A percentile compares a stretch with the other conserved stretches of the same genome.
phyloP scores from a whole-genome alignment of 2,329 filamentous ascomycete species.

The Verticillium klebahnii region DNA sequence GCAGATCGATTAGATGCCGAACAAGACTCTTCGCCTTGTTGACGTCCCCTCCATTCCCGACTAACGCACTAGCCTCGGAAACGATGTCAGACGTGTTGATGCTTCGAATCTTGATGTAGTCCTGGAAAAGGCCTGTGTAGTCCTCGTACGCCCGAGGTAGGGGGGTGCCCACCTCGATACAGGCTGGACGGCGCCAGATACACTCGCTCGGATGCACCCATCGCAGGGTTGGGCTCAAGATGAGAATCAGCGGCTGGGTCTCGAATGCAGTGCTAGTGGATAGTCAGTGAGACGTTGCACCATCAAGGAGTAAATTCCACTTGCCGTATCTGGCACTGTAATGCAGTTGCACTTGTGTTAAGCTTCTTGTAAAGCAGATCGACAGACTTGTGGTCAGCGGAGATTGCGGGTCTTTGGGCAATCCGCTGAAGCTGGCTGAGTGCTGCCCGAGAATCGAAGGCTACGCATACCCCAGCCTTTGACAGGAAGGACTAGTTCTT shows the following conservation, averaged over 20 bases:
- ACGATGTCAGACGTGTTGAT: background rate
- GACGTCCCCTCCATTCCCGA: background rate
- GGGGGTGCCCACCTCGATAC: background rate
- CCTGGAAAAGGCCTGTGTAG: background rate
- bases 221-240: background rate
- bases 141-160: background rate
- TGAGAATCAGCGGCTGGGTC: background rate
- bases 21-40: background rate
- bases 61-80: background rate
- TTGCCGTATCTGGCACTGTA: background rate
- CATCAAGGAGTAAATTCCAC: background rate
- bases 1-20: background rate
- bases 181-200: background rate
- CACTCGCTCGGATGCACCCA: background rate
- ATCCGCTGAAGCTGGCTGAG: background rate
- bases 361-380: background rate
- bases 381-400: background rate
- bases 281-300: background rate
- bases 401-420: background rate
- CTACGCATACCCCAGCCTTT: background rate
- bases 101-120: background rate
- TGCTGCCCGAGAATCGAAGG: background rate
- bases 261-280: background rate
- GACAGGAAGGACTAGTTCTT: background rate
- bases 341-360: background rate